Conservation (phyloP, 495 filamentous ascomycete genomes). For the Penicillium turbatum region DNA sequence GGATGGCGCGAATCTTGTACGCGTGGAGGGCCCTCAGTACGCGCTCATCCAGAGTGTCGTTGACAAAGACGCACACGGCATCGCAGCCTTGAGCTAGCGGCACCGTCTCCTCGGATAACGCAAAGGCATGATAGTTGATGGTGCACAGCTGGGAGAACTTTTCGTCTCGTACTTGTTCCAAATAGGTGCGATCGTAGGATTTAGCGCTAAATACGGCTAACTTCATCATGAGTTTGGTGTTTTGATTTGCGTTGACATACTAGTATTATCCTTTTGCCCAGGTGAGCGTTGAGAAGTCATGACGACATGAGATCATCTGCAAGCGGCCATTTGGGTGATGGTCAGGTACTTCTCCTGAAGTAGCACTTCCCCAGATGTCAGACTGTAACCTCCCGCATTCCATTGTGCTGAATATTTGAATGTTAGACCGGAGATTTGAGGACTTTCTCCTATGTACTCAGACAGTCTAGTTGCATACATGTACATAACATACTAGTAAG, state of each 20-base stretch:
- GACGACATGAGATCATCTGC: neutral
- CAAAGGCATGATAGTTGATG: conserved; percentile 52
- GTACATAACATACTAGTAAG: too few species aligned
- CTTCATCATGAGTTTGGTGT: conserved; percentile 40
- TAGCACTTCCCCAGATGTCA: neutral
- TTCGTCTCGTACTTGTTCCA: conserved; percentile 28
- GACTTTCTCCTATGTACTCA: too few species aligned
- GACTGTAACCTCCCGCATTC: neutral
- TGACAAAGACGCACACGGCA: conserved; percentile 69
- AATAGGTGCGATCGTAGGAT: conserved; percentile 54
- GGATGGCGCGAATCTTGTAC: conserved; percentile 50
- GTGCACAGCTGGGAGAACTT: conserved; percentile 30
- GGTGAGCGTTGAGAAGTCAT: neutral
- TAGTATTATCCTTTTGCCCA: too few species aligned
- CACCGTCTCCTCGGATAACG: conserved; percentile 53
- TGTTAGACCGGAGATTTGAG: neutral
- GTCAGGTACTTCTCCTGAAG: neutral
- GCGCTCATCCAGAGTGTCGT: conserved; percentile 51
- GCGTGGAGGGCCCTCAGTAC: conserved; percentile 49
- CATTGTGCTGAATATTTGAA: too few species aligned
- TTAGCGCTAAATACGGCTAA: conserved; percentile 60
- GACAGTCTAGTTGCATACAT: too few species aligned
- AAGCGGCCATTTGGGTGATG: neutral
- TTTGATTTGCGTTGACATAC: neutral
- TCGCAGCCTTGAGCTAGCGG: conserved; percentile 48